Evolutionary conservation across 1,284 basidiomycete species (phyloP).

Genomic region (Ganoderma boninense): DNA sequence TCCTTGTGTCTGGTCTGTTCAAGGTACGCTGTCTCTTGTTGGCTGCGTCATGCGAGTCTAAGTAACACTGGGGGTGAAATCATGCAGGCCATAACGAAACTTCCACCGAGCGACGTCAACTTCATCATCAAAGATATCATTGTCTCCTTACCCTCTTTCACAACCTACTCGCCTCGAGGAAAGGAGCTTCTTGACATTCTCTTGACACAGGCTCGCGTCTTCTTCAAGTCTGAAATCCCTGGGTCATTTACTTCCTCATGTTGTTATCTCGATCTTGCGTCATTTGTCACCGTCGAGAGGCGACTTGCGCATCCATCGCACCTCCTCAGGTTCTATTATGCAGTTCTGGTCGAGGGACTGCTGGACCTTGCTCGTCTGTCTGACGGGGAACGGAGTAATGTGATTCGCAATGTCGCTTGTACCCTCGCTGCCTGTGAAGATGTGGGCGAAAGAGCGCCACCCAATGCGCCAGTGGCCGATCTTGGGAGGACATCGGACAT

Average conservation of each 20-base stretch:
- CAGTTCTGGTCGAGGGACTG: conserved; percentile 54
- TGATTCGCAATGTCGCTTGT: conserved; percentile 48
- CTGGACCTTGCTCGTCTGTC: conserved; percentile 54
- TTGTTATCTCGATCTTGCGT: conserved; percentile 57
- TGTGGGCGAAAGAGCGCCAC: conserved; percentile 4
- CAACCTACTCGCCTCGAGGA: conserved; percentile 46
- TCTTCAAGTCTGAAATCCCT: conserved; percentile 49
- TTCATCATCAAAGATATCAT: conserved; percentile 64
- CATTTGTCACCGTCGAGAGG: conserved; percentile 53
- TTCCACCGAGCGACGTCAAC: conserved; percentile 51
- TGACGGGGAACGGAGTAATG: conserved; percentile 50
- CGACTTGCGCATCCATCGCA: conserved; percentile 51
- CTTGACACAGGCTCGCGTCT: conserved; percentile 48
- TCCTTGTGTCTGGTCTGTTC: conserved; percentile 57
- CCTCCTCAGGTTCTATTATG: conserved; percentile 62
- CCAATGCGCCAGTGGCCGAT: conserved; percentile 23
- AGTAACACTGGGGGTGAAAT: background rate
- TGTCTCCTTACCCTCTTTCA: conserved; percentile 56
- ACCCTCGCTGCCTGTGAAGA: conserved; percentile 32
- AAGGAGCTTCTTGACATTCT: conserved; percentile 55
- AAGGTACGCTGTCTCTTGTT: conserved; percentile 45
- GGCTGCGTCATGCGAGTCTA: background rate
- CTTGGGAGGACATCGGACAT: conserved; percentile 16
- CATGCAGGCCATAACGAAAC: conserved; percentile 57
- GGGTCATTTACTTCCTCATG: conserved; percentile 47